Conservation (phyloP, 805 yeast genomes). For the Suhomyces faveliae region DNA sequence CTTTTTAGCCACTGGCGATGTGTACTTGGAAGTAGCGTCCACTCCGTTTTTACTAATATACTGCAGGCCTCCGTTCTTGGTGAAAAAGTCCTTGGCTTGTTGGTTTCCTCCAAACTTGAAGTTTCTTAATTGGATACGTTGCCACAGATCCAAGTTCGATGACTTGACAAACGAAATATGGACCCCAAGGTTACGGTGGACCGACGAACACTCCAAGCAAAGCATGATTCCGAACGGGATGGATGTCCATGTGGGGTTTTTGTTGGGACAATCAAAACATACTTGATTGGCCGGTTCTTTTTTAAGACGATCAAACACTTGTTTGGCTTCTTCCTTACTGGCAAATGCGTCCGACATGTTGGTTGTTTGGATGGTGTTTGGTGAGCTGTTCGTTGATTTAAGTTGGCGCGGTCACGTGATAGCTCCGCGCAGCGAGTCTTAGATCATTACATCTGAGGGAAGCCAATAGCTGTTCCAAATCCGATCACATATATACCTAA, state of each 20-base stretch:
- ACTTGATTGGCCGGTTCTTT: slow-evolving; percentile 71
- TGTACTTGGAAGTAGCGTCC: slow-evolving; percentile 77
- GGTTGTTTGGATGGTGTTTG: neutral
- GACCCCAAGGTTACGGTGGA: slow-evolving; percentile 93
- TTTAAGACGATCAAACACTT: slow-evolving; percentile 61
- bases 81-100: slow-evolving; percentile 76
- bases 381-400: neutral
- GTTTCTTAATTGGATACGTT: slow-evolving; percentile 81
- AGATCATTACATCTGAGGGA: too few species aligned
- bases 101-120: slow-evolving; percentile 95
- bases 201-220: slow-evolving; percentile 93
- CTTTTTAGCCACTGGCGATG: slow-evolving; percentile 72
- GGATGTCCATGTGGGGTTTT: slow-evolving; percentile 98
- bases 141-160: slow-evolving; percentile 91
- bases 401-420: neutral
- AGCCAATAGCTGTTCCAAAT: too few species aligned
- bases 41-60: slow-evolving; percentile 44
- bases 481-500: too few species aligned
- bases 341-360: slow-evolving; percentile 52
- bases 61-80: slow-evolving; percentile 82
- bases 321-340: slow-evolving; percentile 64
- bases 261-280: slow-evolving; percentile 92
- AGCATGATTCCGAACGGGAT: slow-evolving; percentile 92
- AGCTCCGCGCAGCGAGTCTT: too few species aligned
- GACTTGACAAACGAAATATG: slow-evolving; percentile 95